Base-by-base conservation (phyloP, 306 rosid species). In the Albizia julibrissin region DNA sequence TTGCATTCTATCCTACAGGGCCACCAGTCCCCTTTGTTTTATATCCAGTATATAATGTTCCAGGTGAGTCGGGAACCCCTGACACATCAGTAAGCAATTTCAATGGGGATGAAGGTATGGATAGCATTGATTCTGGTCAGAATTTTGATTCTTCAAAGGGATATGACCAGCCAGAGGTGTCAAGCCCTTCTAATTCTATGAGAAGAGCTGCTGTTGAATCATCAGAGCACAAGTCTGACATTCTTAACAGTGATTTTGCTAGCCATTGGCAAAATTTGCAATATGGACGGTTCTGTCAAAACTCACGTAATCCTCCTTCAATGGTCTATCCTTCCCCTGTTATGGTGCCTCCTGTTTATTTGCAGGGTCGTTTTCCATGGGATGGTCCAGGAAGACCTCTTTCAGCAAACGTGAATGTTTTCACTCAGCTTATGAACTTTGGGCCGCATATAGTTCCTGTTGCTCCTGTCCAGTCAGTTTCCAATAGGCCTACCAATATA, bases 351-450 rank as follows among this genome's bases (percentile, higher is more conserved):
- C 99, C 99, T 74, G 88, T 56, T 74, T 91, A 91, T 82, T 79
- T 94, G 80, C 99, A 90, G 85, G 98, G 99, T 19, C 91, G 85
- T 47, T 75, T 90, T 79, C 97, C 97, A 10, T 92, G 91, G 96
- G 99, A 96, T 89, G 97, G 95, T 78, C 92, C 98, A 2, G 97
- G 98, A 73, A 93, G 99, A 92, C 99, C 97, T 44, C 78, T 85
- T 79, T 84, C 97, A 33, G 75, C 78, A 75, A 92, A 96, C 87
- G 84, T 89, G 86, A 84, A 87, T 79, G 26, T 79, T 64, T 39
- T 88, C 73, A 72, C 86, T 64, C 95, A 86, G 85, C 84, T 90
- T 78, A 84, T 90, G 92, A 64, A 84, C 88, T 88, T 87, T 70
- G 92, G 98, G 70, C 97, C 94, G 70, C 94, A 76, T 18, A 44